Base-by-base conservation (phyloP, 495 filamentous ascomycete genomes). In the Geopyxis carbonaria region DNA sequence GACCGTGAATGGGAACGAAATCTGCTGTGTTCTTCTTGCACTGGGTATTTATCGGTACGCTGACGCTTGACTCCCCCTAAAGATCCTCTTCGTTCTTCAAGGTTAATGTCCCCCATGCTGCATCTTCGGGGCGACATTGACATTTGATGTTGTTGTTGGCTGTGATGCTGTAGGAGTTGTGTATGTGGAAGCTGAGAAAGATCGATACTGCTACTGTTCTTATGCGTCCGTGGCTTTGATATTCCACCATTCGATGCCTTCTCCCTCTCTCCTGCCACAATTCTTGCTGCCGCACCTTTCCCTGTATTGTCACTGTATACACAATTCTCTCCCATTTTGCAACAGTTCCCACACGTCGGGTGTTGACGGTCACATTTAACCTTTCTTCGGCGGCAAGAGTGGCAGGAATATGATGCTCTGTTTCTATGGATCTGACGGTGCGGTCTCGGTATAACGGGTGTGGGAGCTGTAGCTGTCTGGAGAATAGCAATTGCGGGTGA, bases 291-390 rank as follows among this genome's bases (percentile, higher is more conserved):
- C 7, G 24, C 36, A 13, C 36, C 36, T 21, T 39, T 39, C 14
- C 36, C 36, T 11, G 36, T 31, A 11, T 51, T 50, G 30, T 54
- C 50, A 22, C 43, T 43, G 10, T 55, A 55, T 5, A 39, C 21
- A 19, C 51, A 55, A 5, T 14, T 11, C 19, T 54, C 50, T 2
- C 24, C 36, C 7, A 62, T 59, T 54, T 75, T 75, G 34, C 56
- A 51, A 50, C 76, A 80, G 31, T 78, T 75, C 31, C 68, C 64
- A 46, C 76, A 80, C 0, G 59, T 51, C 14, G 76, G 75, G 53
- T 72, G 75, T 28, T 66, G 64, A 30, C 74, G 69, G 50, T 79
- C 73, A 55, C 76, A 81, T 49, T 71, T 73, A 48, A 79, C 68
- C 58, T 81, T 81, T 38, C 75, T 61, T 42, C 67, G 67, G 45